Evolutionary conservation across 495 filamentous ascomycete species (phyloP).

Genomic region (Melanomma pulvis-pyrius): DNA sequence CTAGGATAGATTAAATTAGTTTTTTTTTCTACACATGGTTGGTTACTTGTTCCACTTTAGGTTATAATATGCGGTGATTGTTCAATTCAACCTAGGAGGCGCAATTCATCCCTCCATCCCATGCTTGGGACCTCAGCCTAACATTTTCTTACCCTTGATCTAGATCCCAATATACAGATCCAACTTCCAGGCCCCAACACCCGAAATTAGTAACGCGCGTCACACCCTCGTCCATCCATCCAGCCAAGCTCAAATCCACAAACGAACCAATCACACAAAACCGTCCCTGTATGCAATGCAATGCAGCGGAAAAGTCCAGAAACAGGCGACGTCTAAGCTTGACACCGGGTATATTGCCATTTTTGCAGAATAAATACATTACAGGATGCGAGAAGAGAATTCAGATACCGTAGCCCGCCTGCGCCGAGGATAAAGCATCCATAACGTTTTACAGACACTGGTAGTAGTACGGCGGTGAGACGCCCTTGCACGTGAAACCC

Average conservation of each 20-base stretch:
- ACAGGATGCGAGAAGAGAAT: background rate
- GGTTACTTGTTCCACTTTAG: no score
- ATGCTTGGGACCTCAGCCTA: no score
- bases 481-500: slow-evolving; percentile 23
- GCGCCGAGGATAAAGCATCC: background rate
- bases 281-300: background rate
- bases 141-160: no score
- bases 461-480: slow-evolving; percentile 24
- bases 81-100: no score
- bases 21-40: no score
- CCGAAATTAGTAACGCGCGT: background rate
- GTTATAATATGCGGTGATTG: no score
- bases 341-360: background rate
- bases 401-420: background rate
- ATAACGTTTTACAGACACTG: slow-evolving; percentile 22
- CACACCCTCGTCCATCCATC: background rate
- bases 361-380: background rate
- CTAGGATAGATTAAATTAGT: no score
- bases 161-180: no score
- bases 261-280: background rate
- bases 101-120: no score
- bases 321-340: background rate
- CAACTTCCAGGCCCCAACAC: background rate
- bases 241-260: background rate
- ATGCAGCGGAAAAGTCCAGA: background rate